These are phyloP conservation scores for Colletotrichum navitas DNA, from an alignment of 2,329 filamentous ascomycete genomes.

Conservation along the genomic window DNA sequence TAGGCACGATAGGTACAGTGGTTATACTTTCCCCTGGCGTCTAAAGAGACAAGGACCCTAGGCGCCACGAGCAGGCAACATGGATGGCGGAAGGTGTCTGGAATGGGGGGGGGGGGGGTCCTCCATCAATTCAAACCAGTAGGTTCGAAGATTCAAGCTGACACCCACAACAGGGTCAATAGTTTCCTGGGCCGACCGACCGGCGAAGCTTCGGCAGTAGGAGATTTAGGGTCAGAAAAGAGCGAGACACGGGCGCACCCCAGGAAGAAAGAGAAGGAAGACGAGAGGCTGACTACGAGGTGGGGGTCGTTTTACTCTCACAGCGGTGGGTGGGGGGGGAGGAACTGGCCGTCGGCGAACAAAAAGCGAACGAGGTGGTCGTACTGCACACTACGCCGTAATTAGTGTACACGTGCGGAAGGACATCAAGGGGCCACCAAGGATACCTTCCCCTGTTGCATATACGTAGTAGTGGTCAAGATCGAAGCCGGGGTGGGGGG, in stretches of 20 bases:
- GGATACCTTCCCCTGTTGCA: not conserved
- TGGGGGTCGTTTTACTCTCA: conserved; percentile 34
- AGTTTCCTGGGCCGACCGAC: conserved; percentile 13
- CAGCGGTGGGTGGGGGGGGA: conserved; percentile 11
- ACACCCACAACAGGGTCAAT: conserved; percentile 5
- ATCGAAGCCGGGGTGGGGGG: conserved; percentile 5
- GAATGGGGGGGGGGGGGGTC: conserved; percentile 29
- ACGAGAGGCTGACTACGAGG: conserved; percentile 4
- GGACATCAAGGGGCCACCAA: conserved; percentile 14
- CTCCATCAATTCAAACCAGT: conserved; percentile 28
- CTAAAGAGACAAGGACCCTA: conserved; percentile 29
- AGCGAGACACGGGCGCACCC: not conserved
- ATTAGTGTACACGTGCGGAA: not conserved
- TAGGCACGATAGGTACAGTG: not conserved
- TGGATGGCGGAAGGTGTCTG: conserved; percentile 29
- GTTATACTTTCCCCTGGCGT: conserved; percentile 26
- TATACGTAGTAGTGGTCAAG: conserved; percentile 20
- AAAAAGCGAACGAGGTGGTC: conserved; percentile 20
- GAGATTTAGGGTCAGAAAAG: not conserved
- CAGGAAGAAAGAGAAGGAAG: conserved; percentile 5
- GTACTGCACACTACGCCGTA: not conserved
- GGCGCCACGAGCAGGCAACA: conserved; percentile 17
- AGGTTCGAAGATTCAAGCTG: conserved; percentile 16
- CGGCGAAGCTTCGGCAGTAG: conserved; percentile 18
- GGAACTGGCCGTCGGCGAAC: conserved; percentile 18